Evolutionary conservation across 2,329 filamentous ascomycete species (phyloP), one percentile per base, ranked within the genome.

Genomic region (Proliferodiscus dingleyae): DNA sequence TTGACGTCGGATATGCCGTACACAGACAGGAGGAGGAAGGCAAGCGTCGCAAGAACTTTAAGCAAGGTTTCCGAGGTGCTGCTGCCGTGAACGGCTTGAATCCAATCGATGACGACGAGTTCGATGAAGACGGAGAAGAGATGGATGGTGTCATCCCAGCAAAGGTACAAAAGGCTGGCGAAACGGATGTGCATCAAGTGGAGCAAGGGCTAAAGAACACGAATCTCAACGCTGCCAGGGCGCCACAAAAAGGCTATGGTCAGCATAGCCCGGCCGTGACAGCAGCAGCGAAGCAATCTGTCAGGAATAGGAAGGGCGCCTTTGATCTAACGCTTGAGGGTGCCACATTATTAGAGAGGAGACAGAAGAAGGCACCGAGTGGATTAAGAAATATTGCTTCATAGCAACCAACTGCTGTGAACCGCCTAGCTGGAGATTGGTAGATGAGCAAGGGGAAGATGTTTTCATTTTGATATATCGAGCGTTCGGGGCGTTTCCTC

Each of bases 1-100:
- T 98, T 56, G 93, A 98, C 61, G 91, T 98, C 39, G 85, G 89
- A n/a, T 98, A 98, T 61, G 91, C 93, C 7, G 93, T 98, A 7
- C 93, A 97, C 64, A 77, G 93, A 37, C 89, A 97, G 66, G 93
- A 97, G 67, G 93, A 98, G 64, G 93, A 97, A 67, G 84, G 81
- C 59, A 97, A 96, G 71, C 83, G 89, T 43, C 81, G 89, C 53
- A 95, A 94, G 67, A 87, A 94, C 61, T 78, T 90, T 57, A 72
- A 79, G 69, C 74, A 90, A 73, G 78, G 85, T 58, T 73, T 85
- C 71, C 65, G 83, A 60, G 69, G 82, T 51, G 62, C 74, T 5
- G 79, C 79, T 19, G 80, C 79, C 5, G 78, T 95, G 52, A 82
- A 74, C 55, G 74, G 73, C 7, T 72, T 86, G 47, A 85, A 85